Conservation (phyloP, 176 grass and related monocot species). For the barley (Hordeum vulgare) region DNA sequence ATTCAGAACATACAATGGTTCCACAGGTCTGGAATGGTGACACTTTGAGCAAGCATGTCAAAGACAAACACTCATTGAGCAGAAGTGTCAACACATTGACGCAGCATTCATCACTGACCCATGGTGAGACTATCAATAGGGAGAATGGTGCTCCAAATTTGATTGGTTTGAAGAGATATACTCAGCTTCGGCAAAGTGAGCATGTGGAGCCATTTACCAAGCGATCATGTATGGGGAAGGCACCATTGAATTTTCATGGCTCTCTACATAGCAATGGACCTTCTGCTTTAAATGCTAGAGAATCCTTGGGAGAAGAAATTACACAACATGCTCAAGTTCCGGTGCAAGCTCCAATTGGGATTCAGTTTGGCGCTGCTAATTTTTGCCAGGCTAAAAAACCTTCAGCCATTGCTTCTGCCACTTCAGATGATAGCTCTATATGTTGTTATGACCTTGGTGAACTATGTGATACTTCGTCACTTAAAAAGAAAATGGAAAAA, state of each 20-base stretch:
- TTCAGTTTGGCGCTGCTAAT: slow-evolving; percentile 57
- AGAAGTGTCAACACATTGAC: slow-evolving; percentile 4
- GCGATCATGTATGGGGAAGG: slow-evolving; percentile 18
- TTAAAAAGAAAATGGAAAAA: slow-evolving; percentile 73
- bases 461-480: slow-evolving; percentile 41
- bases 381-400: slow-evolving; percentile 39
- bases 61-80: slow-evolving; percentile 25
- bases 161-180: slow-evolving; percentile 40
- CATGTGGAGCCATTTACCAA: slow-evolving; percentile 29
- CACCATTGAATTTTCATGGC: slow-evolving; percentile 11
- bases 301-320: slow-evolving; percentile 24
- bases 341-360: slow-evolving; percentile 63
- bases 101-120: slow-evolving; percentile 17
- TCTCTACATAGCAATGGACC: slow-evolving; percentile 36
- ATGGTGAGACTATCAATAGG: slow-evolving; percentile 13
- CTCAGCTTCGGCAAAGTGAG: slow-evolving; percentile 34
- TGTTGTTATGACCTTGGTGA: slow-evolving; percentile 51
- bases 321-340: slow-evolving; percentile 23
- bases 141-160: slow-evolving; percentile 33
- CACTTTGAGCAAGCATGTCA: slow-evolving; percentile 15
- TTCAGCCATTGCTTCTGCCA: slow-evolving; percentile 29
- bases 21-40: slow-evolving; percentile 22
- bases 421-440: slow-evolving; percentile 31
- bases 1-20: slow-evolving; percentile 12
- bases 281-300: slow-evolving; percentile 14